Evolutionary conservation across 192 early-diverging fungal species (phyloP), one percentile per base, ranked within the genome.

Genomic region (Coemansia sp.): DNA sequence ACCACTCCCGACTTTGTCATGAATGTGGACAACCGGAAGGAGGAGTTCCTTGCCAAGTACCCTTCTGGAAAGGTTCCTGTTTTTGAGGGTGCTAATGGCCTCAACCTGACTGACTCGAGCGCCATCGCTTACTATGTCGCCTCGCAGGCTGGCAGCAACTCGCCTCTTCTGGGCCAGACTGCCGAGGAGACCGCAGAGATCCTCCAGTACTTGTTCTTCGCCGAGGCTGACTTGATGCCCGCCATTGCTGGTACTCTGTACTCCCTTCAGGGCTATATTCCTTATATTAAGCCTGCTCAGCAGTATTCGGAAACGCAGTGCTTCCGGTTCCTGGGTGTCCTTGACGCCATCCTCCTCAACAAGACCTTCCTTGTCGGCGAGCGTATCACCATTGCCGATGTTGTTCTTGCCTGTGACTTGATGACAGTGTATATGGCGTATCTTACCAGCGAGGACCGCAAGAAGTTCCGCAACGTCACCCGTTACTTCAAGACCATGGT

Each of bases 401-500:
- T 97, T 72, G 68, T 85, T 60, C 72, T 95, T 45, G 88, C 45
- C 45, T 46, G 45, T n/a, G 76, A 78, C 36, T 48, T 83, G 69
- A 39, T 68, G 41, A 67, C 67, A 54, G 19, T 45, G 2, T 83
- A 50, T 67, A 66, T 68, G 68, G 81, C 29, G 84, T 78, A 69
- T 53, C 65, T 83, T 40, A 68, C 93, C 59, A 81, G 85, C 56
- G 81, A 87, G 19, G 93, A 94, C 90, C 93, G 95, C 75, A 88
- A 89, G 73, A 63, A 86, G 63, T 93, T 87, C 89, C 90, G 89
- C 78, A 94, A 95, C 84, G 83, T 98, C 62, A 94, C 83, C 74
- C 93, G 95, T 75, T 98, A 93, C 92, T 96, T 95, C 90, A 84
- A 79, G 77, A 98, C 96, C 77, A 79, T 91, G 63, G 73, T 91